phyloP scores from a whole-genome alignment of 495 filamentous ascomycete genomes.

The Bathelium albidoporum region DNA sequence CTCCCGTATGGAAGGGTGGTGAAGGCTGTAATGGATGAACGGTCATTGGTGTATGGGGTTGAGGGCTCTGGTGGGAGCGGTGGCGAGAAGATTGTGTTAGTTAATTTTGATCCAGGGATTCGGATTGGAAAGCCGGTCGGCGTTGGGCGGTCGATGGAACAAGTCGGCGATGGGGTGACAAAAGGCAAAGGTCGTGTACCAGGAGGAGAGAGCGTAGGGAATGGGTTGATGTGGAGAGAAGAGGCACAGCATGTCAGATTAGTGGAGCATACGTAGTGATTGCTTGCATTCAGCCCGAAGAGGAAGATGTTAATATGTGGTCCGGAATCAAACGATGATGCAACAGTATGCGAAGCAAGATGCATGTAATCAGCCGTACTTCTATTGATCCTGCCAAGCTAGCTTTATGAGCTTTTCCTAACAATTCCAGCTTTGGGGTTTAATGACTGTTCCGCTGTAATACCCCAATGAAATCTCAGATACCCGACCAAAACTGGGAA shows the following conservation, averaged over 20 bases:
- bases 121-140: neutral
- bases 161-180: neutral
- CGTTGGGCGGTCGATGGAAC: neutral
- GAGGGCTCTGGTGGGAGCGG: neutral
- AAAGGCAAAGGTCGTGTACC: neutral
- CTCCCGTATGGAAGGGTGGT: neutral
- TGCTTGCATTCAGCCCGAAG: too few species aligned
- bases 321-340: neutral
- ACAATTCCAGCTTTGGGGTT: neutral
- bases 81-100: constrained; percentile 2
- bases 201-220: neutral
- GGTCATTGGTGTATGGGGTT: constrained; percentile 4
- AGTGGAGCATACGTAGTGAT: neutral
- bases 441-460: neutral
- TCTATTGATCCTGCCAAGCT: neutral
- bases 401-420: neutral
- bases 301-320: too few species aligned
- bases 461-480: neutral
- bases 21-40: constrained; percentile 1
- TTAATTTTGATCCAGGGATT: constrained; percentile 5
- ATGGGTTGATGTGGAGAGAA: neutral
- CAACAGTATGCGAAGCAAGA: neutral
- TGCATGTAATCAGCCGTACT: neutral
- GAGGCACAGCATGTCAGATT: neutral
- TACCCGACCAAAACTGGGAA: neutral